Conservation (phyloP, 805 yeast genomes). For the Monosporozyma aerobia region DNA sequence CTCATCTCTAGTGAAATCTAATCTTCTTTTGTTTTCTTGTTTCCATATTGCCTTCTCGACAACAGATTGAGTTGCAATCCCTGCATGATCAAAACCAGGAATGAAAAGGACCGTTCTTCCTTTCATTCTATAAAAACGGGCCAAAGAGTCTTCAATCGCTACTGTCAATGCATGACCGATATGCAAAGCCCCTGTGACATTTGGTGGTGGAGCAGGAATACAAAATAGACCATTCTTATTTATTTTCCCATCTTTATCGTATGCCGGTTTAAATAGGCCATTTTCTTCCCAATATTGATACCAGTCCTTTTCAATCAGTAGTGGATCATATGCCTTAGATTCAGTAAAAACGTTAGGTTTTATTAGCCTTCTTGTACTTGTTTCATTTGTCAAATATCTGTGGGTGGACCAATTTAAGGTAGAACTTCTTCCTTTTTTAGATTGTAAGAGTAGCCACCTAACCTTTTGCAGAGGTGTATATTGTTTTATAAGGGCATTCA, state of each 20-base stretch:
- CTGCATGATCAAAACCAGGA: conserved; percentile 98
- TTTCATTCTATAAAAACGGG: conserved; percentile 90
- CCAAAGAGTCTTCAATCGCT: conserved; percentile 83
- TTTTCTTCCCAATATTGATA: conserved; percentile 89
- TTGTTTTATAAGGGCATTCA: not conserved
- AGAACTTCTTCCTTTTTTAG: not conserved
- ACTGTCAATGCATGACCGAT: conserved; percentile 96
- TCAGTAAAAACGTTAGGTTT: not conserved
- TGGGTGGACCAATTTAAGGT: not conserved
- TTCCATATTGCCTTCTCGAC: conserved; percentile 93
- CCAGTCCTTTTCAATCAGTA: conserved; percentile 90
- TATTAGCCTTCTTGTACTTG: not conserved
- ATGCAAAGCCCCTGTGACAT: conserved; percentile 95
- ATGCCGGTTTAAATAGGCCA: conserved; percentile 80
- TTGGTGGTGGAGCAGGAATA: conserved; percentile 97
- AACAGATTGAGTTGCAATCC: conserved; percentile 96
- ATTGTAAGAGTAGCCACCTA: not conserved
- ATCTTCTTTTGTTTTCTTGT: conserved; percentile 73
- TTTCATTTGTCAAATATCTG: not conserved
- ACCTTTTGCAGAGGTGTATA: not conserved
- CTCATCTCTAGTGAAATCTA: conserved; percentile 86
- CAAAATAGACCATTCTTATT: conserved; percentile 76
- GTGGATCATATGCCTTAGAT: conserved; percentile 64
- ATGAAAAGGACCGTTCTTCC: conserved; percentile 86
- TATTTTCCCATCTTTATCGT: conserved; percentile 55